Evolutionary conservation across 2,329 filamentous ascomycete species (phyloP).

Genomic region (Trichoderma guizhouense): DNA sequence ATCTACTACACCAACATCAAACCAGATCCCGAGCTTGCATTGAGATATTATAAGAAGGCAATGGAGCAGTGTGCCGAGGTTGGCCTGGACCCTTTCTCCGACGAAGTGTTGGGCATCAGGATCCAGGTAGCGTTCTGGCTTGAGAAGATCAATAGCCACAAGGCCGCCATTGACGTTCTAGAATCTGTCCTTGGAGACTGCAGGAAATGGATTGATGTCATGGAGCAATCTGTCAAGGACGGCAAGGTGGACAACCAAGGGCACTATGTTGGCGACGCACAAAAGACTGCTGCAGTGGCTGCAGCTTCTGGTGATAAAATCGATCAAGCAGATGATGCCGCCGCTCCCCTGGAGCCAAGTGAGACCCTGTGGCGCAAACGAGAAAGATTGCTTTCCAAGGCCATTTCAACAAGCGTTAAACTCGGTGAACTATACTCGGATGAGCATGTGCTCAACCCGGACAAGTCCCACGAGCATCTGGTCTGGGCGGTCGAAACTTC

Average conservation of each 20-base stretch:
- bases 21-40: slow-evolving; percentile 70
- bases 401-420: slow-evolving; percentile 75
- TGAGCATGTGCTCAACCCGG: slow-evolving; percentile 68
- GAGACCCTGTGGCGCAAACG: slow-evolving; percentile 57
- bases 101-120: slow-evolving; percentile 87
- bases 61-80: slow-evolving; percentile 69
- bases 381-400: slow-evolving; percentile 67
- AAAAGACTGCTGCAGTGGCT: background rate
- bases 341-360: slow-evolving; percentile 22
- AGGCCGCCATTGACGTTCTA: slow-evolving; percentile 70
- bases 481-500: slow-evolving; percentile 79
- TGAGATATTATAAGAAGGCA: slow-evolving; percentile 80
- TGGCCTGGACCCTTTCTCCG: slow-evolving; percentile 81
- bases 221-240: slow-evolving; percentile 49
- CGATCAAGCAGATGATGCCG: slow-evolving; percentile 20
- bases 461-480: slow-evolving; percentile 69
- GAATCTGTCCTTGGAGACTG: slow-evolving; percentile 73
- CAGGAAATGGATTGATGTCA: slow-evolving; percentile 54
- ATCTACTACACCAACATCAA: slow-evolving; percentile 81
- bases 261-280: slow-evolving; percentile 25
- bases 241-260: slow-evolving; percentile 44
- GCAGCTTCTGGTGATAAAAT: slow-evolving; percentile 14
- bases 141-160: slow-evolving; percentile 69
- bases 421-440: slow-evolving; percentile 79
- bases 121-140: slow-evolving; percentile 77